Evolutionary conservation across 768 basidiomycete species (phyloP), one percentile per base, ranked within the genome.

Genomic region (Kwoniella botswanensis): DNA sequence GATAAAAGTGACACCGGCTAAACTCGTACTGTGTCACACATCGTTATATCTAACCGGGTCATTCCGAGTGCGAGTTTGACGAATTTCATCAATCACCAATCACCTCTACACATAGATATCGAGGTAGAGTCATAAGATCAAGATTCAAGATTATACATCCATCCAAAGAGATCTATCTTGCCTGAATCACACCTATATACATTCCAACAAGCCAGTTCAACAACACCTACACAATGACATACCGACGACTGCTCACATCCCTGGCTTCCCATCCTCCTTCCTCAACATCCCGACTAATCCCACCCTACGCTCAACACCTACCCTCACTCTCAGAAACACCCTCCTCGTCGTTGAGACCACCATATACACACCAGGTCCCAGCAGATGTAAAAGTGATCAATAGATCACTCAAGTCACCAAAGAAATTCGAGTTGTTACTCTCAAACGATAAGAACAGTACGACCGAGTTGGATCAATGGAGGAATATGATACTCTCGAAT

Each of bases 211-310:
- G 18, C 46, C 46, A 50, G 13, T 1, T 50, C 46, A 50, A 18
- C 12, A 50, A 50, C 15, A 15, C 46, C 46, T 50, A 50, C 46
- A 12, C 15, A 50, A 70, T 70, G 68, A 63, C 68, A 21, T 57
- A 57, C 55, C 52, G 46, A n/a, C 62, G 68, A 57, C 57, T 70
- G 4, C 63, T 70, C 63, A 70, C 68, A 2, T 70, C 68, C 1
- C 63, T 70, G 11, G 68, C 68, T 12, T 55, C 63, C 2, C 63
- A 63, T 26, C 56, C 68, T 41, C 62, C 68, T 21, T 43, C 54
- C 22, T 29, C 55, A 17, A 22, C 50, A 1, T 57, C 62, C 13
- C 62, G 68, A 17, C 56, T 70, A 1, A 70, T 70, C 17, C 53
- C 70, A 29, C 70, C 65, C 0, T 66, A 65, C 65, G 53, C 70